Percentiles rank a stretch among this genome's conserved stretches.
Conservation (phyloP, 2,329 filamentous ascomycete genomes). For the Sporothrix dimorphospora region DNA sequence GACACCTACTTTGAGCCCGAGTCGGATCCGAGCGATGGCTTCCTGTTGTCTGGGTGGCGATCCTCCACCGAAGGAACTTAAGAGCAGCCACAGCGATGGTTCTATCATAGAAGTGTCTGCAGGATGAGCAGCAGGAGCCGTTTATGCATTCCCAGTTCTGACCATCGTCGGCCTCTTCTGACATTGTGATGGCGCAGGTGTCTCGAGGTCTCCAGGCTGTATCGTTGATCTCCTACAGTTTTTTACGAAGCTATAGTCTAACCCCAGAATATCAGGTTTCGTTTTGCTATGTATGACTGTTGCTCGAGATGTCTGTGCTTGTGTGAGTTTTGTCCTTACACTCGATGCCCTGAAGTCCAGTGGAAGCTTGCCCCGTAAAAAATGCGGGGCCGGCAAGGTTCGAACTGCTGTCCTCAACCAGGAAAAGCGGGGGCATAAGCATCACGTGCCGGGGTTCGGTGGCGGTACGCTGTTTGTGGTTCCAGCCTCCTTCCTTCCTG, state of each 20-base stretch:
- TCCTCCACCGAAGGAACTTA: background rate
- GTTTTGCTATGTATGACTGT: background rate
- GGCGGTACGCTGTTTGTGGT: conserved; percentile 20
- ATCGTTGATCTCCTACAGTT: no score
- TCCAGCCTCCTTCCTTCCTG: conserved; percentile 24
- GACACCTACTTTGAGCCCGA: background rate
- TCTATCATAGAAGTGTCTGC: background rate
- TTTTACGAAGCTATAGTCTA: no score
- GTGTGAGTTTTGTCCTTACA: background rate
- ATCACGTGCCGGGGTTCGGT: conserved; percentile 20
- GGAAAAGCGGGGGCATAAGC: background rate
- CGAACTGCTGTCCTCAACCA: background rate
- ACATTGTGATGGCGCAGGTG: no score
- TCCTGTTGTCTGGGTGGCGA: background rate
- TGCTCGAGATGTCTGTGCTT: background rate
- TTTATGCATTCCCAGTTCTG: background rate
- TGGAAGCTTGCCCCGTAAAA: background rate
- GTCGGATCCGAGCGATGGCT: background rate
- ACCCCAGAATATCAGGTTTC: background rate
- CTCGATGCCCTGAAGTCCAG: background rate
- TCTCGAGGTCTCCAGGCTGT: no score
- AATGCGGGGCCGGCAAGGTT: background rate
- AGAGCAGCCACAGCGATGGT: background rate
- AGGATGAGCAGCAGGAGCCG: background rate
- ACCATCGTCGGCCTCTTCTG: background rate